Base-by-base conservation (phyloP, 805 yeast genomes). In the Spathaspora hagerdaliae region DNA sequence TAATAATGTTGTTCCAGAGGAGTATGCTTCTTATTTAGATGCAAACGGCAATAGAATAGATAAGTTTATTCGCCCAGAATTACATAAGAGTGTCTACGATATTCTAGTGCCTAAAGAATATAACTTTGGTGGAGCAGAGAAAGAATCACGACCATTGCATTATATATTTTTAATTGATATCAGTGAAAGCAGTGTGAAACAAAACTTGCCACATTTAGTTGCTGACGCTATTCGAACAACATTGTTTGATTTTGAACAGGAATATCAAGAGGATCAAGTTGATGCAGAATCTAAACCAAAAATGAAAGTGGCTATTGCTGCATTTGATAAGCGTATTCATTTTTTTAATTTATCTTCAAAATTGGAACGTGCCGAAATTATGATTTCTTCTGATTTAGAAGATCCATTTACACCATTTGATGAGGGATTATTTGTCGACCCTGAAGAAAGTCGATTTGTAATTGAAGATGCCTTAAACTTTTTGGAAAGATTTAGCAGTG, bases 61-160 rank as follows among this genome's bases (percentile, higher is more conserved):
- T 64, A 72, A 78, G 51, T 67, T 64, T 32, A 67, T 70, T 37
- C 74, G 90, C 41, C 91, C 96, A 0, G 98, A 92, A 57, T 71
- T 92, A 41, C 80, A 77, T 50, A 76, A 72, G 38, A 97, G 98
- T 12, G 87, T 90, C 10, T 90, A 88, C 51, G 99, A 94, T 55
- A 78, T 87, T 49, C 61, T 82, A 6, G 96, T 88, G 3, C 96
- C 96, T 2, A 64, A 72, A 12, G 80, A 77, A 38, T 92, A 88
- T 63, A 83, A 87, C 63, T 67, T 73, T 27, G 71, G 67, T 33
- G 73, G 71, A n/a, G 57, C 62, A 9, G 52, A 45, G 5, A 40
- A 44, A 3, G 49, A 46, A 3, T 67, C 74, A 32, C 71, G 67
- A 7, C 80, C 84, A 2, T 65, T 87, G 47, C 85, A 80, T 55